These are phyloP conservation scores for Saccharomycopsis amapae DNA, from an alignment of 805 yeast genomes.

Conservation along the genomic window DNA sequence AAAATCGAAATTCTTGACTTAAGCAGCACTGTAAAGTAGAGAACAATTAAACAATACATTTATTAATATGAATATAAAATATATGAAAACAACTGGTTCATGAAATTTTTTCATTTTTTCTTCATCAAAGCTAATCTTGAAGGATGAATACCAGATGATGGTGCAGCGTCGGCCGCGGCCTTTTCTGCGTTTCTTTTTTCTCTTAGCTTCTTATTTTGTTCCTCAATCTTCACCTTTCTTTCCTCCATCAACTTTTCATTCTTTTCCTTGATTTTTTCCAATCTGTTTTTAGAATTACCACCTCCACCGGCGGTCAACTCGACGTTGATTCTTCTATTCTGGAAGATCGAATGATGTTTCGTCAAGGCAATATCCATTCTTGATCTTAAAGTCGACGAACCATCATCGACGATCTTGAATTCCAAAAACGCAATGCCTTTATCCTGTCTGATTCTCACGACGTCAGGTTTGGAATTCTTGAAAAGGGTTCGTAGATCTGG, in stretches of 20 bases:
- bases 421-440: slow-evolving; percentile 93
- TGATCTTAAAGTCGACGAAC: slow-evolving; percentile 31
- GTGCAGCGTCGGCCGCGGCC: neutral
- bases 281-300: slow-evolving; percentile 68
- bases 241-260: slow-evolving; percentile 70
- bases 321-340: slow-evolving; percentile 78
- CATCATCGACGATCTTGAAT: slow-evolving; percentile 35
- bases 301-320: slow-evolving; percentile 99
- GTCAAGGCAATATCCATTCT: slow-evolving; percentile 80
- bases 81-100: too few relatives aligned
- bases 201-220: slow-evolving; percentile 28
- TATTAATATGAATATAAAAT: too few relatives aligned
- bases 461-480: slow-evolving; percentile 63
- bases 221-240: slow-evolving; percentile 48
- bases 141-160: slow-evolving; percentile 17
- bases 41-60: too few relatives aligned
- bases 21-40: too few relatives aligned
- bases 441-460: slow-evolving; percentile 69
- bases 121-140: slow-evolving; percentile 21
- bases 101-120: neutral
- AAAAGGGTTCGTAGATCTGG: slow-evolving; percentile 65
- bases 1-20: too few relatives aligned
- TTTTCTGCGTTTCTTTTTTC: neutral
- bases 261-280: slow-evolving; percentile 68
- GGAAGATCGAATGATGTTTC: slow-evolving; percentile 69